Conservation (phyloP, 768 basidiomycete genomes). For the Boletus rubescentipes region DNA sequence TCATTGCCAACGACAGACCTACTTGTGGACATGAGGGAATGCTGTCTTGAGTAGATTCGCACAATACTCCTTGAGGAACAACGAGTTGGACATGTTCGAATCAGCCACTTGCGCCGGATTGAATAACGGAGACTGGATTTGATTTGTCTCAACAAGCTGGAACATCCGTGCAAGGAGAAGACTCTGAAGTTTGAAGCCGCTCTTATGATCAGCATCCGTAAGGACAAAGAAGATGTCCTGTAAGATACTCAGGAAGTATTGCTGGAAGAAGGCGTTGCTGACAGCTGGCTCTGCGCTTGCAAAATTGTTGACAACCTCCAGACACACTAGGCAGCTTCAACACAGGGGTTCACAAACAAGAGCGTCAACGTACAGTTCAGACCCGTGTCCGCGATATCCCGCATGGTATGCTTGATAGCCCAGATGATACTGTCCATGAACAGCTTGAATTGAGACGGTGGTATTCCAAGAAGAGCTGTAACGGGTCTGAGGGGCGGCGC, state of each 20-base stretch:
- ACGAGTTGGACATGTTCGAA: constrained; percentile 69
- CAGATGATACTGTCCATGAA: constrained; percentile 98
- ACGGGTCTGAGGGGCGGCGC: not conserved
- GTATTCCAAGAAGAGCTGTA: constrained; percentile 74
- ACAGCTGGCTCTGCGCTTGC: constrained; percentile 75
- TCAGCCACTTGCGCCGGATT: constrained; percentile 73
- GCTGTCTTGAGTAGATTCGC: constrained; percentile 83
- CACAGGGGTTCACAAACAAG: not conserved
- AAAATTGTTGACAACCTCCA: constrained; percentile 96
- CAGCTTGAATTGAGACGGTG: constrained; percentile 92
- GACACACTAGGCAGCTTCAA: constrained; percentile 57
- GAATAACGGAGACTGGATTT: constrained; percentile 80
- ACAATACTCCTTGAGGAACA: constrained; percentile 83
- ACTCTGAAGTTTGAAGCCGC: constrained; percentile 95
- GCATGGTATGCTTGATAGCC: constrained; percentile 99
- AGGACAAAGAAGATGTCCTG: constrained; percentile 98
- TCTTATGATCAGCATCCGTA: constrained; percentile 98
- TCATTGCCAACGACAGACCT: constrained; percentile 28
- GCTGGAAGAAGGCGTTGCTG: constrained; percentile 92
- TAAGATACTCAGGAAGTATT: constrained; percentile 89
- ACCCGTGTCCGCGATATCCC: constrained; percentile 94
- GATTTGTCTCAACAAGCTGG: constrained; percentile 82
- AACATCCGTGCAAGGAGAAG: constrained; percentile 91
- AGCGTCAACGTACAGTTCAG: constrained; percentile 54
- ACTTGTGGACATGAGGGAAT: constrained; percentile 92